Conservation (phyloP, 371 early-diverging fungal genomes). For the Globomyces sp. region DNA sequence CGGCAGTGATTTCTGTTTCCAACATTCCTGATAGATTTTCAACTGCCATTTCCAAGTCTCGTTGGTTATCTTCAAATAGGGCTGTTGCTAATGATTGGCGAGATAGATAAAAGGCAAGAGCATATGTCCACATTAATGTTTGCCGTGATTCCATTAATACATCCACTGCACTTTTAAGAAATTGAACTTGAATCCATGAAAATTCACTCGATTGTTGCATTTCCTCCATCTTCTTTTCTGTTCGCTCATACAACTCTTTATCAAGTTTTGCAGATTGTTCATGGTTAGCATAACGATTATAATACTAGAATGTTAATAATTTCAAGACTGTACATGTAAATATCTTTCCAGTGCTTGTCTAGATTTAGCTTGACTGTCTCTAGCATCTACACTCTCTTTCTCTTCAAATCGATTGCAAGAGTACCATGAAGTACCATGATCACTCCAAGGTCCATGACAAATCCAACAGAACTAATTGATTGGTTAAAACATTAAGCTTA, state of each 20-base stretch:
- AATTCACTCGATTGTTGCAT: slow-evolving; percentile 86
- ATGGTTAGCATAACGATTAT: slow-evolving; percentile 96
- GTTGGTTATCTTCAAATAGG: slow-evolving; percentile 96
- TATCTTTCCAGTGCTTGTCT: slow-evolving; percentile 88
- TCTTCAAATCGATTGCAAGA: slow-evolving; percentile 95
- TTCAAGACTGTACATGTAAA: slow-evolving; percentile 66
- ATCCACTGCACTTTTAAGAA: slow-evolving; percentile 88
- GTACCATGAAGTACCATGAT: slow-evolving; percentile 93
- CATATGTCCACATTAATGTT: slow-evolving; percentile 96
- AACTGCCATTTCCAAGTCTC: slow-evolving; percentile 92
- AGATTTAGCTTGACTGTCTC: slow-evolving; percentile 82
- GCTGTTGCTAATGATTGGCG: slow-evolving; percentile 75
- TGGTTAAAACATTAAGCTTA: slow-evolving; percentile 7
- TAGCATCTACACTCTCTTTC: slow-evolving; percentile 72
- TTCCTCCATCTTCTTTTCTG: slow-evolving; percentile 94
- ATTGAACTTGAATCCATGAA: slow-evolving; percentile 99
- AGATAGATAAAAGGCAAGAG: slow-evolving; percentile 91
- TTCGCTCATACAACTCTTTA: slow-evolving; percentile 78
- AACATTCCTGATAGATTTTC: slow-evolving; percentile 86
- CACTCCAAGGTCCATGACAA: slow-evolving; percentile 82
- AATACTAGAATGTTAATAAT: slow-evolving; percentile 62
- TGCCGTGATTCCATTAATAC: slow-evolving; percentile 81
- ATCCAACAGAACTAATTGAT: slow-evolving; percentile 48
- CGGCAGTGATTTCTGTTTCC: slow-evolving; percentile 58
- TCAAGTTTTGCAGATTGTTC: slow-evolving; percentile 91